Base-by-base conservation (phyloP, 2,329 filamentous ascomycete genomes). In the Cephalotrichum gorgonifer region DNA sequence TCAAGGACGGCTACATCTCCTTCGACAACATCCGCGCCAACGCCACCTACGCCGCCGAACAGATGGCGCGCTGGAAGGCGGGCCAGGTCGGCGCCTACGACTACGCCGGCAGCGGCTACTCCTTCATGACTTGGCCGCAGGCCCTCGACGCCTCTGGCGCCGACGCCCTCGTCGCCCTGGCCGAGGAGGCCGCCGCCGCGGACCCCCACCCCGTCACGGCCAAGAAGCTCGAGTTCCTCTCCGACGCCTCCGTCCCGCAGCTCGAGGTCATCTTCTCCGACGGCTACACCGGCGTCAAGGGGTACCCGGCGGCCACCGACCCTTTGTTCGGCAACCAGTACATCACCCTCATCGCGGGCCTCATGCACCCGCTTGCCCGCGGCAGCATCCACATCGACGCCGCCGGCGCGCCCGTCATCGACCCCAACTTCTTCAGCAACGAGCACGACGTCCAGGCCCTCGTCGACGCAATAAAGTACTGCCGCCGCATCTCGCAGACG, bases 361-460 rank as follows among this genome's bases (percentile, higher is more conserved):
- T 80, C 25, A 76, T 76, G 48, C 81, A 83, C 50, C 80, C 81
- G 0, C 74, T 79, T 55, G 78, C 75, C 2, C 71, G 79, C 0
- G 80, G 80, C 7, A 67, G 67, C 38, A 72, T 81, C 50, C 81
- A 83, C 62, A 76, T 83, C 51, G 62, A 62, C 14, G 66, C 66
- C 6, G 15, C 58, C 12, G 65, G 69, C 4, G 60, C 66, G 25
- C 70, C 74, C 1, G 64, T 70, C 22, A 54, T 54, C 44, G 45
- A 56, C 31, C 53, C 54, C 9, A 44, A 49, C 9, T 56, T 44
- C 47, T 28, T 44, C 43, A 23, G 28, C 11, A 44, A 49, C 47
- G 17, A 23, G 30, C 42, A 49, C 41, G 47, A 49, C 25, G 14
- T 49, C 28, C 20, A 61, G 15, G 63, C 64, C 12, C 61, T 63